phyloP scores from a whole-genome alignment of 495 filamentous ascomycete genomes.

The Penicillium malachiteum region DNA sequence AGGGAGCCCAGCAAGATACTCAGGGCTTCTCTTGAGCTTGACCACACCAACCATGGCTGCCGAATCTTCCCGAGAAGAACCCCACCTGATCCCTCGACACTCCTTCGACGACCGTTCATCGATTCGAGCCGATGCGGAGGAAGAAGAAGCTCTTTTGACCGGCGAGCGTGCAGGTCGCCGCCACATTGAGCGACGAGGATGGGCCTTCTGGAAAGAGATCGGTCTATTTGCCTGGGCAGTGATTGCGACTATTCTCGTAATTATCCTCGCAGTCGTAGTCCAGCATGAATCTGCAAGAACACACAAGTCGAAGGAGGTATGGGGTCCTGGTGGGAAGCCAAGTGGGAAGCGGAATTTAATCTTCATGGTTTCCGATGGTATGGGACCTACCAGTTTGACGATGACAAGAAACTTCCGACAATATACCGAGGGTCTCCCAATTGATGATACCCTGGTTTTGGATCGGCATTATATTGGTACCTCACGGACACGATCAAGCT shows the following conservation, averaged over 20 bases:
- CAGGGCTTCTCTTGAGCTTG: conserved; percentile 2
- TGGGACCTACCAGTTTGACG: conserved; percentile 88
- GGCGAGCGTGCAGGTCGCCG: conserved; percentile 46
- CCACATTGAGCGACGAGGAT: conserved; percentile 31
- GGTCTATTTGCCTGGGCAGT: conserved; percentile 84
- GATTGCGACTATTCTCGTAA: conserved; percentile 75
- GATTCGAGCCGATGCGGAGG: conserved; percentile 45
- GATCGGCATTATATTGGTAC: conserved; percentile 87
- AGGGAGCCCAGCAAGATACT: background rate
- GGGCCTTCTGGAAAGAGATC: conserved; percentile 64
- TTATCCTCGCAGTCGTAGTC: conserved; percentile 71
- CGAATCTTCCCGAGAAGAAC: conserved; percentile 33
- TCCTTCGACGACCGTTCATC: conserved; percentile 46
- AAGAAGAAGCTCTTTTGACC: conserved; percentile 66
- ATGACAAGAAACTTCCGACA: conserved; percentile 84
- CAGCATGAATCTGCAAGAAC: conserved; percentile 57
- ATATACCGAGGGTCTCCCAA: conserved; percentile 60
- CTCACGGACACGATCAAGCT: conserved; percentile 79
- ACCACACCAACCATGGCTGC: conserved; percentile 31
- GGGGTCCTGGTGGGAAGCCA: conserved; percentile 48
- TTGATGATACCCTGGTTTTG: conserved; percentile 70
- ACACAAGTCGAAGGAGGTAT: conserved; percentile 21
- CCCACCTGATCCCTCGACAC: conserved; percentile 41
- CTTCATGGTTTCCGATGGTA: conserved; percentile 98
- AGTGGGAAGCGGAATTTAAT: conserved; percentile 87